Percentiles rank a stretch among this genome's conserved stretches.
Evolutionary conservation across 2,329 filamentous ascomycete species (phyloP).

Genomic region (Penicillium sp.): DNA sequence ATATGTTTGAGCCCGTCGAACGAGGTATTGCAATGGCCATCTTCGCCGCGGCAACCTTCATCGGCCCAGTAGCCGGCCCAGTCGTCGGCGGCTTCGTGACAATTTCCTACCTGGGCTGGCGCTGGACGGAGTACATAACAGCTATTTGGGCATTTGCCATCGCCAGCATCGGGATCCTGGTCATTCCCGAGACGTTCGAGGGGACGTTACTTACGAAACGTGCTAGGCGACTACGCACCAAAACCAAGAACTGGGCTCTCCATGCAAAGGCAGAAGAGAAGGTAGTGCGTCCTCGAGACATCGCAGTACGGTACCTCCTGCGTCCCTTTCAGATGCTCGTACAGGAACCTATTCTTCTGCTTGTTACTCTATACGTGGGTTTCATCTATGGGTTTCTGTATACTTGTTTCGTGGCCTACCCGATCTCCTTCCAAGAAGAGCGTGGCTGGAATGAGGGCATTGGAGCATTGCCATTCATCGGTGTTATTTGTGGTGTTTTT

Average conservation of each 20-base stretch:
- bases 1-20: slow-evolving; percentile 50
- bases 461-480: slow-evolving; percentile 48
- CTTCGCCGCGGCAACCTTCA: slow-evolving; percentile 49
- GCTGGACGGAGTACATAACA: slow-evolving; percentile 58
- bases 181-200: slow-evolving; percentile 52
- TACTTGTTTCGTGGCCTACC: slow-evolving; percentile 36
- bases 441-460: slow-evolving; percentile 45
- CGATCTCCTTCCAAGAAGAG: slow-evolving; percentile 40
- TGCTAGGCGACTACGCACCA: slow-evolving; percentile 44
- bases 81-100: slow-evolving; percentile 53
- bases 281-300: slow-evolving; percentile 4
- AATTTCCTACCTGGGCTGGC: slow-evolving; percentile 52
- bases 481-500: slow-evolving; percentile 46
- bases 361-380: slow-evolving; percentile 44
- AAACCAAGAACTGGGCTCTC: slow-evolving; percentile 48
- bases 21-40: slow-evolving; percentile 47
- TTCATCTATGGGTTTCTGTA: slow-evolving; percentile 36
- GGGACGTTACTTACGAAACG: slow-evolving; percentile 45
- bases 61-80: slow-evolving; percentile 50
- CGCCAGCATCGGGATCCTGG: slow-evolving; percentile 42
- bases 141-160: slow-evolving; percentile 49
- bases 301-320: slow-evolving; percentile 14
- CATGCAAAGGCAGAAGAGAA: slow-evolving; percentile 32
- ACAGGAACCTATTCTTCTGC: slow-evolving; percentile 46
- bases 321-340: slow-evolving; percentile 22